These are phyloP conservation scores for Vitis riparia DNA, from an alignment of 164 flowering plant genomes.

Conservation along the genomic window DNA sequence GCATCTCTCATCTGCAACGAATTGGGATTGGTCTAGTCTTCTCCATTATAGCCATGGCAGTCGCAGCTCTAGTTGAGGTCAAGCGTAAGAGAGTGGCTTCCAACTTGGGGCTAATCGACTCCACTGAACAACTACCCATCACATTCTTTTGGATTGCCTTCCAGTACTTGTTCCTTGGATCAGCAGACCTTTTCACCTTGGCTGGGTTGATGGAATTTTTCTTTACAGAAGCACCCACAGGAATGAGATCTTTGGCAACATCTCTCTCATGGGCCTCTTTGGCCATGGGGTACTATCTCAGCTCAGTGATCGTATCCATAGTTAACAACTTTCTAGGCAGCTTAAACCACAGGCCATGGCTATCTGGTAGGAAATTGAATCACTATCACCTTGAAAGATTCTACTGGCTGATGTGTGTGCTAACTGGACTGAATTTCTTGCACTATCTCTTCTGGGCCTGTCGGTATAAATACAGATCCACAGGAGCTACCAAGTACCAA, in stretches of 20 bases:
- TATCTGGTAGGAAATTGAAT: slow-evolving; percentile 35
- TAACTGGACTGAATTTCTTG: slow-evolving; percentile 51
- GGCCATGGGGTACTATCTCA: slow-evolving; percentile 71
- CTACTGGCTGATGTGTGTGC: slow-evolving; percentile 61
- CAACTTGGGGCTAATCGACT: slow-evolving; percentile 26
- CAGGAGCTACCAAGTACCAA: not conserved
- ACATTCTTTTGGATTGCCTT: slow-evolving; percentile 66
- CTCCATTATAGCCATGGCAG: slow-evolving; percentile 51
- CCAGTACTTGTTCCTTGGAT: slow-evolving; percentile 58
- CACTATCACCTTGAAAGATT: slow-evolving; percentile 46
- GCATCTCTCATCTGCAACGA: slow-evolving; percentile 60
- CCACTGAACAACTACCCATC: slow-evolving; percentile 42
- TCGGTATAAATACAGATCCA: slow-evolving; percentile 45
- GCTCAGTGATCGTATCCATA: slow-evolving; percentile 56
- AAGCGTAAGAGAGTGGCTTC: slow-evolving; percentile 47
- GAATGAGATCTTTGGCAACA: slow-evolving; percentile 74
- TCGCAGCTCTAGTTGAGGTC: slow-evolving; percentile 59
- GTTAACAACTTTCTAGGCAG: slow-evolving; percentile 43
- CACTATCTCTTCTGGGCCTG: slow-evolving; percentile 55
- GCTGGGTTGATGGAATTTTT: slow-evolving; percentile 76
- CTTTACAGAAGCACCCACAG: slow-evolving; percentile 65
- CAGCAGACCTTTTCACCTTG: slow-evolving; percentile 66
- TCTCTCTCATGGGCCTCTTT: slow-evolving; percentile 62
- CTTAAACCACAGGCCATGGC: slow-evolving; percentile 36
- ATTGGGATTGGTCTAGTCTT: slow-evolving; percentile 56